Base-by-base conservation (phyloP, 345 rosid species). In the Citrus hindsii region DNA sequence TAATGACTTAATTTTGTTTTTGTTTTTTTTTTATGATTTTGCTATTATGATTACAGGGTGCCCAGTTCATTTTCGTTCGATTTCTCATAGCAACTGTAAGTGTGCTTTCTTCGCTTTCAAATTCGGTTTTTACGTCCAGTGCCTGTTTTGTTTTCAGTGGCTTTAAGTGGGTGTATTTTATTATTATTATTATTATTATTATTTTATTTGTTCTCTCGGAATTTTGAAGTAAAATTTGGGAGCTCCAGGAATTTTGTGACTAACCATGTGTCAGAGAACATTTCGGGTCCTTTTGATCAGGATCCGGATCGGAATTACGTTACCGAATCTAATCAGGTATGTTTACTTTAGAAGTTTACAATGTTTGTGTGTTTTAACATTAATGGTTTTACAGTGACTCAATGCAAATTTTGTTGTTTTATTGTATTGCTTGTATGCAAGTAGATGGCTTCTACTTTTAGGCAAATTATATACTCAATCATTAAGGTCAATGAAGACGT, bases 51-150 rank as follows among this genome's bases (percentile, higher is more conserved):
- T 70, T 40, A 35, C 65, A 65, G 84, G 82, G 30, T 79, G 74
- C 60, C 73, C 86, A 16, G 21, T 78, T 81, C 80, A 62, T n/a
- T 25, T 79, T 53, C 63, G 67, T 19, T 77, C 80, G 32, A 16
- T 67, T 74, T 35, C 79, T 89, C 82, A 46, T 24, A 67, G 98
- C 90, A 51, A 77, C 82, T 79, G 38, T 91, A 51, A 79, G 83
- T 79, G 38, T 7, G 35, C 63, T 42, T 69, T 35, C 66, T 56
- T 19, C 78, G 59, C 68, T 32, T 28, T 38, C 46, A 28, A 30
- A 3, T 63, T 48, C 37, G 51, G 51, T n/a, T 51, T 8, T 51
- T 75, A n/a, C 18, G 59, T n/a, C 35, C n/a, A 4, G 28, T 21
- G 30, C 42, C 10, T 38, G 22, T 18, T 25, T 21, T 60, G 7